Evolutionary conservation across 805 yeast genomes (phyloP).

Genomic region (Maudiozyma bulderi): DNA sequence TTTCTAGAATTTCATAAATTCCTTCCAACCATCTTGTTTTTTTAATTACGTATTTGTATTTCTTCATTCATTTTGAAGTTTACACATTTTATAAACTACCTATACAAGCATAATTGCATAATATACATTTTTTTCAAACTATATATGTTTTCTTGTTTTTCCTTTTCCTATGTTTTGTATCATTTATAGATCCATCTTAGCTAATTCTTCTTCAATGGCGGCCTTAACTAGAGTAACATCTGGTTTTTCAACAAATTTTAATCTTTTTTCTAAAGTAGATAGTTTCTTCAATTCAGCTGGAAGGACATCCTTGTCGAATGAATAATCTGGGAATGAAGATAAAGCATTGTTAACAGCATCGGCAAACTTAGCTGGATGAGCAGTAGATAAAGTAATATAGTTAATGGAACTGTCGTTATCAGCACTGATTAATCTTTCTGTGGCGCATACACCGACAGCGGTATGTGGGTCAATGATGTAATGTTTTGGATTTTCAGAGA

Average conservation of each 20-base stretch:
- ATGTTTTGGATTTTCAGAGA: conserved; percentile 42
- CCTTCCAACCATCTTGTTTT: neutral
- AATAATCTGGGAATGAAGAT: conserved; percentile 54
- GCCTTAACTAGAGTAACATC: conserved; percentile 66
- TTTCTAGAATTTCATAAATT: neutral
- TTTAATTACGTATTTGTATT: neutral
- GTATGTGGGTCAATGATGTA: conserved; percentile 95
- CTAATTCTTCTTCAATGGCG: conserved; percentile 64
- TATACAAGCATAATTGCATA: neutral
- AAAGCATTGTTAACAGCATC: conserved; percentile 88
- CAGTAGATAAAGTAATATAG: conserved; percentile 80
- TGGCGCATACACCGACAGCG: conserved; percentile 84
- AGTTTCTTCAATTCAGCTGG: conserved; percentile 79
- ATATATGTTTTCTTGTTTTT: conserved; percentile 40
- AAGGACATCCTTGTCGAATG: conserved; percentile 79
- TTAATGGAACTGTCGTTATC: conserved; percentile 37
- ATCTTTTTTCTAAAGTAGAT: conserved; percentile 62
- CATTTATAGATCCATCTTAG: conserved; percentile 34
- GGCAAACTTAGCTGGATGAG: conserved; percentile 97
- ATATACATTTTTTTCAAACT: neutral
- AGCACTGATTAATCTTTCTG: conserved; percentile 48
- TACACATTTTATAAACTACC: neutral
- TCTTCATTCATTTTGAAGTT: conserved; percentile 2
- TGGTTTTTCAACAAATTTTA: conserved; percentile 59
- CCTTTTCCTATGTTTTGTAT: conserved; percentile 48